These are phyloP conservation scores for Rhododendron kiyosumense DNA, from an alignment of 148 eudicot genomes.

Conservation along the genomic window DNA sequence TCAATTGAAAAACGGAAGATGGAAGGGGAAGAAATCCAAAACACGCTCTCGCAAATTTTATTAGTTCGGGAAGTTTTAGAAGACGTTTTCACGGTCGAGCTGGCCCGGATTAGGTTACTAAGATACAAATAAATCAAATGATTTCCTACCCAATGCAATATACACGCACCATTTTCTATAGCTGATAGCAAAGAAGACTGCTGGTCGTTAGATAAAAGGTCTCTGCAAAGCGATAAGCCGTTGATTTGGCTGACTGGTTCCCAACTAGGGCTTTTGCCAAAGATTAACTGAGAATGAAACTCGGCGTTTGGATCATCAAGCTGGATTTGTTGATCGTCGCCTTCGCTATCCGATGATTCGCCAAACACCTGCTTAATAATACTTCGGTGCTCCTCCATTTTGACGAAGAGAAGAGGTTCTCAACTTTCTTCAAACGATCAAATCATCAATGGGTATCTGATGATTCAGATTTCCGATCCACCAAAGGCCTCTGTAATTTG, in stretches of 20 bases:
- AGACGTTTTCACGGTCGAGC: too few relatives aligned
- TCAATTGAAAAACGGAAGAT: too few relatives aligned
- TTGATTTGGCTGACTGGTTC: constrained; percentile 34
- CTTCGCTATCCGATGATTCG: constrained; percentile 49
- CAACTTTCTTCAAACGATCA: neutral
- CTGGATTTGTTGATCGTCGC: neutral
- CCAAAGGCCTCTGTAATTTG: neutral
- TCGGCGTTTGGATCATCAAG: neutral
- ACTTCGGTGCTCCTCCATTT: constrained; percentile 31
- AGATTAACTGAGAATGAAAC: neutral
- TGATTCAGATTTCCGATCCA: too few relatives aligned
- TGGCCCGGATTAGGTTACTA: too few relatives aligned
- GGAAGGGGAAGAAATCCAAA: too few relatives aligned
- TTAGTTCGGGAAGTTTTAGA: too few relatives aligned
- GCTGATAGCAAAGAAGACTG: constrained; percentile 57
- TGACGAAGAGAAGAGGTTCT: neutral
- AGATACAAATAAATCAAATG: neutral
- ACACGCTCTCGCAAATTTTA: neutral
- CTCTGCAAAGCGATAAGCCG: constrained; percentile 67
- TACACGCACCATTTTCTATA: constrained; percentile 39
- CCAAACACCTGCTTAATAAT: constrained; percentile 65
- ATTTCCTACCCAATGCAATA: neutral
- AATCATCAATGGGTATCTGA: neutral
- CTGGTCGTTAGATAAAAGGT: constrained; percentile 50
- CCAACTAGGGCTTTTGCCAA: constrained; percentile 41